Base-by-base conservation (phyloP, 768 basidiomycete species). In the Amanita jacksonii region DNA sequence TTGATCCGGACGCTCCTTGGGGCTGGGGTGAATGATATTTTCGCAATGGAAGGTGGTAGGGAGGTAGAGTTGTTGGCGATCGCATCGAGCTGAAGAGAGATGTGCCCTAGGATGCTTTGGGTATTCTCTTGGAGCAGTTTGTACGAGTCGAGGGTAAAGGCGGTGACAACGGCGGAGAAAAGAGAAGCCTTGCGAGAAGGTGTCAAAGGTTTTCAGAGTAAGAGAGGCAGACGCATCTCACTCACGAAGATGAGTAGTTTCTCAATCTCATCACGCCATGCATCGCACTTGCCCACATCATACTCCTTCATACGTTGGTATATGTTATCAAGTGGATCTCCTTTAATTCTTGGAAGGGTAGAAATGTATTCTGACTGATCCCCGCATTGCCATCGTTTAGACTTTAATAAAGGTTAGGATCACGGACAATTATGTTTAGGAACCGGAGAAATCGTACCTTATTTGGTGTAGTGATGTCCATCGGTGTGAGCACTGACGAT, bases 161-260 rank as follows among this genome's bases (percentile, higher is more conserved):
- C 50, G 8, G 56, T 57, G n/a, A 55, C 49, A 1, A 48, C 45
- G 15, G 53, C 53, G 12, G 53, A 56, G 47, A 56, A 56, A 8
- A 56, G 43, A n/a, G 55, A 51, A 25, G 54, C 53, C 53, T 57
- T 20, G 8, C 18, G 19, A 16, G 6, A 5, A 12, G 9, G n/a
- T 15, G 13, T 9, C 8, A 23, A 30, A 7, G 25, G 12, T 28
- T 27, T 23, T 25, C 5, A 22, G 20, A 34, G 12, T 15, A 7
- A 4, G 13, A 16, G 41, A 20, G 24, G 13, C 18, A 5, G n/a
- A 25, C n/a, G n/a, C n/a, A n/a, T n/a, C n/a, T n/a, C n/a, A 38
- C 51, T 8, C 25, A 52, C 48, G 28, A 52, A 52, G 25, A 52
- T 49, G 3, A 52, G 38, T 3, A 52, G 30, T 25, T 52, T 52